These are phyloP conservation scores for Xylariomycetidae sp. DNA, from an alignment of 2,329 filamentous ascomycete genomes.

Conservation along the genomic window DNA sequence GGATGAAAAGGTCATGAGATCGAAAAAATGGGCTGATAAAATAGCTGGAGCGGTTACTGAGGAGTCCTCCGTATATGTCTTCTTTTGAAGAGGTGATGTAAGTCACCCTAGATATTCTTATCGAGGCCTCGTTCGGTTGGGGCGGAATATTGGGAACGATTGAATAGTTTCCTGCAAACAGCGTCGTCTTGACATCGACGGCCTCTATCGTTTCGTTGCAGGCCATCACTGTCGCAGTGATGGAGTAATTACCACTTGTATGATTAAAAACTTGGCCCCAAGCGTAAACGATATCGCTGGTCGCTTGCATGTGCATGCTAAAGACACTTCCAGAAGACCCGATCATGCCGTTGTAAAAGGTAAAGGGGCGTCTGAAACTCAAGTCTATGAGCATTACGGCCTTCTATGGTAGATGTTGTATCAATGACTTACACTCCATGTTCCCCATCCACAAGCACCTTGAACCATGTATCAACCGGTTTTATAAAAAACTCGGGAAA, in stretches of 20 bases:
- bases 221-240: background rate
- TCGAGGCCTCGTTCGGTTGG: background rate
- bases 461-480: background rate
- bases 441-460: background rate
- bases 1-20: background rate
- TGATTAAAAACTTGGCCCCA: background rate
- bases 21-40: background rate
- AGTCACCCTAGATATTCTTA: background rate
- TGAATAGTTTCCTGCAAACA: background rate
- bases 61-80: background rate
- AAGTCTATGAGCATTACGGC: background rate
- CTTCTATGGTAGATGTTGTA: background rate
- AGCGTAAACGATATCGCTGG: background rate
- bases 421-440: background rate
- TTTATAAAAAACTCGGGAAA: background rate
- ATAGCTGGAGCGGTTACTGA: background rate
- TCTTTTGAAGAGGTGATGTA: background rate
- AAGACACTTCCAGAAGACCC: background rate
- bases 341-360: background rate
- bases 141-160: background rate
- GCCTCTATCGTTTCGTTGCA: background rate
- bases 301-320: background rate
- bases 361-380: background rate
- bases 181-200: background rate
- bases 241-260: background rate